These are phyloP conservation scores for Clarireedia hainanense DNA, from an alignment of 2,329 filamentous ascomycete genomes.

Conservation along the genomic window DNA sequence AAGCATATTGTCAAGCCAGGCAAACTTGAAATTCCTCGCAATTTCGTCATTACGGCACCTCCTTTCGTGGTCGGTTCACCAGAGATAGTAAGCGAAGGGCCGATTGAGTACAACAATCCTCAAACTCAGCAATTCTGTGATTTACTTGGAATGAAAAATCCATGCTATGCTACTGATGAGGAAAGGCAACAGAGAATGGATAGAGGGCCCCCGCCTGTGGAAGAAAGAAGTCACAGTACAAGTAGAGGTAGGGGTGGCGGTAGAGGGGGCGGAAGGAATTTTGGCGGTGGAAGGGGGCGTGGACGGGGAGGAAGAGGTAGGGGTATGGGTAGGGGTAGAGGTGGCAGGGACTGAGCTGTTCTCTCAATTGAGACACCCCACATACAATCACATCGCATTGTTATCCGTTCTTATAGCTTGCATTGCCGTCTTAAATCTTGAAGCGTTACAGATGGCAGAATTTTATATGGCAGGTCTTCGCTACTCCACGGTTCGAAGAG, in stretches of 20 bases:
- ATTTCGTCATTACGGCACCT: conserved; percentile 72
- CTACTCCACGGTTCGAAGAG: background rate
- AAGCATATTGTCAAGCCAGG: conserved; percentile 58
- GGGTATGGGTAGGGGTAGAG: background rate
- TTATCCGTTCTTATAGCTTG: background rate
- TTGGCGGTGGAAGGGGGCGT: conserved; percentile 22
- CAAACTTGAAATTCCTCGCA: conserved; percentile 63
- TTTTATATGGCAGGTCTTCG: background rate
- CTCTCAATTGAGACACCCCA: conserved; percentile 17
- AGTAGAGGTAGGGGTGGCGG: conserved; percentile 28
- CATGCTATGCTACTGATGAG: conserved; percentile 64
- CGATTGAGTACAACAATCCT: conserved; percentile 75
- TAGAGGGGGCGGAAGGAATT: conserved; percentile 24
- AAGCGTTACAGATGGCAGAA: background rate
- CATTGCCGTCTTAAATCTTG: background rate
- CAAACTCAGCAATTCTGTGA: conserved; percentile 80
- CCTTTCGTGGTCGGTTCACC: conserved; percentile 52
- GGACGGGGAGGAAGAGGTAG: background rate
- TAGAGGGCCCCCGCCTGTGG: conserved; percentile 45
- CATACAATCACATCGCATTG: background rate
- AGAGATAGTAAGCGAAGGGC: conserved; percentile 53
- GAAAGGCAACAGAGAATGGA: conserved; percentile 54
- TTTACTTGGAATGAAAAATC: conserved; percentile 67
- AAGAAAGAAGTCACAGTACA: conserved; percentile 25
- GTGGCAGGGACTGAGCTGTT: conserved; percentile 3